phyloP scores from a whole-genome alignment of 345 rosid genomes.

The Salix arbutifolia region DNA sequence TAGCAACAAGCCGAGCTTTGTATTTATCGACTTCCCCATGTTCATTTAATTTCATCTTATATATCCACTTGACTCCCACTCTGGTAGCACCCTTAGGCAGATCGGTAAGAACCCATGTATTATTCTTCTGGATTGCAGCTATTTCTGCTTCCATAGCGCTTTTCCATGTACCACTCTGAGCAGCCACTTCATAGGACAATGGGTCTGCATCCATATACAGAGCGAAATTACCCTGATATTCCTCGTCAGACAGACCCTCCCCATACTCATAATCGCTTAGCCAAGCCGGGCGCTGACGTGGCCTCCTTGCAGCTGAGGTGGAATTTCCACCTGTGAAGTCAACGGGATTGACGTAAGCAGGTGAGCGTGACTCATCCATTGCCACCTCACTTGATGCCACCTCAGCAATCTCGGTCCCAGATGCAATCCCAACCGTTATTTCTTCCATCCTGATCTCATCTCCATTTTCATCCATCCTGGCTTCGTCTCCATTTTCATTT shows the following conservation, averaged over 20 bases:
- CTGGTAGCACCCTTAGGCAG: background rate
- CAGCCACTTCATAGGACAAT: no score
- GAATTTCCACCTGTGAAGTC: no score
- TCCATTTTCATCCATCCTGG: no score
- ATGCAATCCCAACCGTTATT: no score
- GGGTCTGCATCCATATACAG: background rate
- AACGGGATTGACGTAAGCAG: no score
- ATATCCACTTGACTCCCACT: background rate
- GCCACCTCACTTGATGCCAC: no score
- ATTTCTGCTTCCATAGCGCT: background rate
- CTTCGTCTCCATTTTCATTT: no score
- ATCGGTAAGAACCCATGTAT: background rate
- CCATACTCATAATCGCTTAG: background rate
- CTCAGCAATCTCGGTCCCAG: no score
- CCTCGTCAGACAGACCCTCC: background rate
- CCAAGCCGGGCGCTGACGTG: background rate
- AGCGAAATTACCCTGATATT: background rate
- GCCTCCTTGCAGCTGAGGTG: background rate
- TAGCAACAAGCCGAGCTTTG: no score
- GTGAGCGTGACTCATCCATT: no score
- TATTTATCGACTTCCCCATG: background rate
- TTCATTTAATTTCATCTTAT: constrained; percentile 7
- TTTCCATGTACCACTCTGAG: no score
- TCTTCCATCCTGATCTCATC: no score
- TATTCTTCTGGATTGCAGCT: background rate